Conservation (phyloP, 1,284 basidiomycete genomes). For the Xerocomus amazonicus region DNA sequence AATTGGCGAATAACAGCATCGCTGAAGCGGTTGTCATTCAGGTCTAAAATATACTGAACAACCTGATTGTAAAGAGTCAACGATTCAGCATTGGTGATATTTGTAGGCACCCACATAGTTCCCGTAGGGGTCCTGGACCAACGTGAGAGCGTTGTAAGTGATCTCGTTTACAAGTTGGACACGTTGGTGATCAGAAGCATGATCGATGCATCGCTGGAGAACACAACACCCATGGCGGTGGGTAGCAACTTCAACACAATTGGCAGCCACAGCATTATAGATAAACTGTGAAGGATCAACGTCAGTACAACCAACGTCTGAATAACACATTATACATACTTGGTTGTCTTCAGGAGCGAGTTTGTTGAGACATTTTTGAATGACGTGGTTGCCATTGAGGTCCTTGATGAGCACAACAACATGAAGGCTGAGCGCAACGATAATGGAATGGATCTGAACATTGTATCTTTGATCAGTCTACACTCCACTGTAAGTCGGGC, state of each 20-base stretch:
- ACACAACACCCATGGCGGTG: conserved; percentile 99
- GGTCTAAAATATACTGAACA: conserved; percentile 95
- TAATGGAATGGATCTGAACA: conserved; percentile 95
- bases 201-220: conserved; percentile 97
- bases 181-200: conserved; percentile 93
- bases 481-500: conserved; percentile 43
- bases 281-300: conserved; percentile 68
- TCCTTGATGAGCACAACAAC: conserved; percentile 99
- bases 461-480: conserved; percentile 78
- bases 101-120: conserved; percentile 71
- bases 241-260: conserved; percentile 99
- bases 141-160: conserved; percentile 94
- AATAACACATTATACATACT: conserved; percentile 39
- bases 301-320: conserved; percentile 1
- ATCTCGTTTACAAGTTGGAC: conserved; percentile 98
- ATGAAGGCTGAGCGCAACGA: conserved; percentile 93
- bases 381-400: conserved; percentile 98
- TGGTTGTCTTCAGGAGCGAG: conserved; percentile 98
- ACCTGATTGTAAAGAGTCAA: conserved; percentile 48
- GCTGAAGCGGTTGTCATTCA: conserved; percentile 97
- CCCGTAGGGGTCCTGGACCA: conserved; percentile 98
- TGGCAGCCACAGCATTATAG: conserved; percentile 98
- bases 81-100: not conserved
- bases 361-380: conserved; percentile 99
- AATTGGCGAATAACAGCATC: conserved; percentile 98